Conservation (phyloP, 2,329 filamentous ascomycete species). For the Nothophoma quercina region DNA sequence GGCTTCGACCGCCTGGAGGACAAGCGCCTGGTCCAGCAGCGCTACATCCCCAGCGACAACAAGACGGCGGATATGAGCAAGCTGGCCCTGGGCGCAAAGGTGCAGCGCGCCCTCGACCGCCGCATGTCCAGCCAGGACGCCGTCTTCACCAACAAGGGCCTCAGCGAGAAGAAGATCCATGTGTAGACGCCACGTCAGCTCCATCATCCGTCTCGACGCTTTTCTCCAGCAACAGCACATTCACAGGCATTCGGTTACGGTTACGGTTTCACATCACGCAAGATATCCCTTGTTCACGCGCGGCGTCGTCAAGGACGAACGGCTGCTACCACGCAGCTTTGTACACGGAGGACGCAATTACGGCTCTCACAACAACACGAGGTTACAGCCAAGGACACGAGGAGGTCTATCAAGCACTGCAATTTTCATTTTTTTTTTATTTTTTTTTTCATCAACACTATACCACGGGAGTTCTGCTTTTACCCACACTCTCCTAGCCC, state of each 20-base stretch:
- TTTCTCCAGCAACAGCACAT: constrained; percentile 20
- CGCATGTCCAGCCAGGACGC: constrained; percentile 91
- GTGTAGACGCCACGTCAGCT: constrained; percentile 25
- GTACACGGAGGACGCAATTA: background rate
- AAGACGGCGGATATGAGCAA: constrained; percentile 85
- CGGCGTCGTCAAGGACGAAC: constrained; percentile 6
- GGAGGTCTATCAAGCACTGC: background rate
- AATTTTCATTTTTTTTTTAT: too few relatives aligned
- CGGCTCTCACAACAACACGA: background rate
- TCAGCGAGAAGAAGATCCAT: constrained; percentile 47
- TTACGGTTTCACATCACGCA: constrained; percentile 15
- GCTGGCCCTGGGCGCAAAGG: constrained; percentile 86
- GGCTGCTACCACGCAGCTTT: background rate
- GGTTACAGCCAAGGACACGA: background rate
- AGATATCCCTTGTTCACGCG: constrained; percentile 18
- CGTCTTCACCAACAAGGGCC: constrained; percentile 70
- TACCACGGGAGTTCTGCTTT: constrained; percentile 17
- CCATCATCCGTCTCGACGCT: constrained; percentile 1
- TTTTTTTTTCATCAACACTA: too few relatives aligned
- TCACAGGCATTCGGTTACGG: constrained; percentile 8
- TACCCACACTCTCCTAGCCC: constrained; percentile 11
- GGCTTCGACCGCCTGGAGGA: constrained; percentile 89
- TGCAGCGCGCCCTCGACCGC: constrained; percentile 84
- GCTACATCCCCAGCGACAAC: constrained; percentile 78
- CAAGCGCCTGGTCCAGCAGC: constrained; percentile 82